A percentile compares a stretch with the other conserved stretches of the same genome.
These are phyloP conservation scores for Stagonosporopsis chrysanthemi DNA, from an alignment of 2,329 filamentous ascomycete species.

Conservation along the genomic window DNA sequence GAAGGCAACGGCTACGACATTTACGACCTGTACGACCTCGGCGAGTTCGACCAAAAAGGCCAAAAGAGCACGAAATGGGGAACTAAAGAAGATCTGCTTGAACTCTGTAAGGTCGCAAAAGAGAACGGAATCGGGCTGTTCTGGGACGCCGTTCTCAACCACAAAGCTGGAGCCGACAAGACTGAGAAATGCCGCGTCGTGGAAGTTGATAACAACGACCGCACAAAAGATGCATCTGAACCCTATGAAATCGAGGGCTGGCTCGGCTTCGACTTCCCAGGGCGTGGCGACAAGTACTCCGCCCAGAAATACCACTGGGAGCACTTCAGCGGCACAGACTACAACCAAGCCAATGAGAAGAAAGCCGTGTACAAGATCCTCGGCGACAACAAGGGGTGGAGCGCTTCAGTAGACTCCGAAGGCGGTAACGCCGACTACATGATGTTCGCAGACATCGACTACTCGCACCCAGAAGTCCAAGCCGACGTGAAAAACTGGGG, in stretches of 20 bases:
- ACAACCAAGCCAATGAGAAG: constrained; percentile 63
- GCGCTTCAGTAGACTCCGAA: constrained; percentile 66
- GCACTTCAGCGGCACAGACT: constrained; percentile 75
- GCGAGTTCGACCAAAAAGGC: constrained; percentile 77
- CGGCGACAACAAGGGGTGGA: constrained; percentile 70
- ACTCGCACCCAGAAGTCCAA: constrained; percentile 64
- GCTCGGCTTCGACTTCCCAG: constrained; percentile 71
- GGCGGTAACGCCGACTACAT: constrained; percentile 73
- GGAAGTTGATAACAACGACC: constrained; percentile 68
- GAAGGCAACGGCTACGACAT: constrained; percentile 68
- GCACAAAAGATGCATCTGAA: constrained; percentile 62
- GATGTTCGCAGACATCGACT: constrained; percentile 77
- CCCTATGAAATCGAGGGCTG: constrained; percentile 71
- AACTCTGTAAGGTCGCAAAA: constrained; percentile 60
- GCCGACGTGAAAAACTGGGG: constrained; percentile 71
- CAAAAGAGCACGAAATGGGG: constrained; percentile 72
- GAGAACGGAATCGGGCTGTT: constrained; percentile 65
- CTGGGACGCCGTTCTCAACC: constrained; percentile 76
- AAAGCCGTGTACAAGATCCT: constrained; percentile 72
- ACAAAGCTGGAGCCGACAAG: constrained; percentile 73
- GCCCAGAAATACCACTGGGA: constrained; percentile 69
- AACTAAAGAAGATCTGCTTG: constrained; percentile 65
- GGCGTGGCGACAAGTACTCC: constrained; percentile 67
- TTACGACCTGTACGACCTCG: constrained; percentile 74
- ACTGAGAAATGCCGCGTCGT: constrained; percentile 69